Conservation (phyloP, 176 grass and related monocot genomes). For the barley (Hordeum vulgare) region DNA sequence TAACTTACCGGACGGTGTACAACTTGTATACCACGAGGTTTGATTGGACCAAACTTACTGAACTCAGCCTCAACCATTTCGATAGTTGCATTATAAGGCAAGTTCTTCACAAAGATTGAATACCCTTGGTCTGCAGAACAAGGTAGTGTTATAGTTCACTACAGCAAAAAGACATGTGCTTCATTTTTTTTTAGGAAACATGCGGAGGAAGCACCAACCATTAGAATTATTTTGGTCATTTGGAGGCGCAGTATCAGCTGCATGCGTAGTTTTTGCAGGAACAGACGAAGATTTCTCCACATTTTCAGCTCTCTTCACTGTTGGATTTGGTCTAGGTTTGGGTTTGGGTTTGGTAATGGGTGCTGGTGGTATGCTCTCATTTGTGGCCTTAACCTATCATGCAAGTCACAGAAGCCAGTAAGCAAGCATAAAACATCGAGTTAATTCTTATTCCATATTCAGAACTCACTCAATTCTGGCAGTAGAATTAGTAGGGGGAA, state of each 20-base stretch:
- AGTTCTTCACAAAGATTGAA: conserved; percentile 78
- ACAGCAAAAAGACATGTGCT: not conserved
- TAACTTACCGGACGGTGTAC: conserved; percentile 58
- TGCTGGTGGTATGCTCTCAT: conserved; percentile 25
- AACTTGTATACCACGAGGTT: conserved; percentile 79
- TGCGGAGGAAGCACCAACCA: conserved; percentile 30
- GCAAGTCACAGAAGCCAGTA: not conserved
- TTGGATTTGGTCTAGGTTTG: conserved; percentile 25
- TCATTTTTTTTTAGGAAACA: too few species aligned
- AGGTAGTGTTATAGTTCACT: not conserved
- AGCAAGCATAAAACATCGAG: not conserved
- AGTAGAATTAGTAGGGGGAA: not conserved
- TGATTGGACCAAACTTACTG: conserved; percentile 75
- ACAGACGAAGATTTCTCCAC: conserved; percentile 39
- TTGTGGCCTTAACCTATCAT: conserved; percentile 41
- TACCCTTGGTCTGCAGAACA: conserved; percentile 41
- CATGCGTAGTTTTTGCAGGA: conserved; percentile 14
- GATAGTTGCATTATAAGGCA: conserved; percentile 53
- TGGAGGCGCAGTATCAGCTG: conserved; percentile 17
- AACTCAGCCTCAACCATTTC: conserved; percentile 64
- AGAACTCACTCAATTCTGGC: not conserved
- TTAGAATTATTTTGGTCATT: conserved; percentile 30
- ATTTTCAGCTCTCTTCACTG: conserved; percentile 26
- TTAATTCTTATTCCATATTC: not conserved
- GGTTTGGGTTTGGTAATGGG: conserved; percentile 30